A percentile compares a stretch with the other conserved stretches of the same genome.
Conservation (phyloP, 148 eudicot species). For the Fagopyrum esculentum region DNA sequence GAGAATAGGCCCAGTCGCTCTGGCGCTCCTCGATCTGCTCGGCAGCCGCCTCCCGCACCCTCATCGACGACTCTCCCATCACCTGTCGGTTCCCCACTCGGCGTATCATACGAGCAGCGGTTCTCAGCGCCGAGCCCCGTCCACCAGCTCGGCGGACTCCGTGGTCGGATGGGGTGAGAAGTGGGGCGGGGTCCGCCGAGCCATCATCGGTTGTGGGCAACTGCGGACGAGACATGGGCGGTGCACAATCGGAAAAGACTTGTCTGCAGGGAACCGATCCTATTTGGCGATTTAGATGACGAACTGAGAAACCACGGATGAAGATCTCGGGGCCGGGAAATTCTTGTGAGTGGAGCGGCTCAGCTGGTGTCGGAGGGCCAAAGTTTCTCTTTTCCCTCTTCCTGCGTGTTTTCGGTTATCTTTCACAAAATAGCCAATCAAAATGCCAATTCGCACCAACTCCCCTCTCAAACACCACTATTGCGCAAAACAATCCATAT, state of each 20-base stretch:
- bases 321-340: background rate
- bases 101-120: constrained; percentile 60
- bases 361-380: background rate
- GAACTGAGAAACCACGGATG: background rate
- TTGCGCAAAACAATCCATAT: too few relatives aligned
- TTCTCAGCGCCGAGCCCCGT: constrained; percentile 39
- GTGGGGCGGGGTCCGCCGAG: constrained; percentile 34
- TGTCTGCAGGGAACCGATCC: background rate
- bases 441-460: too few relatives aligned
- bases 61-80: constrained; percentile 59
- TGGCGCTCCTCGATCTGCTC: constrained; percentile 69
- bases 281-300: background rate
- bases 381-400: background rate
- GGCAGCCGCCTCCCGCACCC: constrained; percentile 67
- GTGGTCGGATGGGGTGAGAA: constrained; percentile 23
- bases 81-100: constrained; percentile 48
- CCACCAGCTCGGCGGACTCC: background rate
- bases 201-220: constrained; percentile 19
- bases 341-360: background rate
- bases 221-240: constrained; percentile 13
- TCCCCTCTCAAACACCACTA: too few relatives aligned
- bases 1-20: constrained; percentile 71
- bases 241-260: background rate
- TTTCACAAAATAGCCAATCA: too few relatives aligned
- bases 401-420: background rate